Conservation (phyloP, 768 basidiomycete genomes). For the Candolleomyces aberdarensis region DNA sequence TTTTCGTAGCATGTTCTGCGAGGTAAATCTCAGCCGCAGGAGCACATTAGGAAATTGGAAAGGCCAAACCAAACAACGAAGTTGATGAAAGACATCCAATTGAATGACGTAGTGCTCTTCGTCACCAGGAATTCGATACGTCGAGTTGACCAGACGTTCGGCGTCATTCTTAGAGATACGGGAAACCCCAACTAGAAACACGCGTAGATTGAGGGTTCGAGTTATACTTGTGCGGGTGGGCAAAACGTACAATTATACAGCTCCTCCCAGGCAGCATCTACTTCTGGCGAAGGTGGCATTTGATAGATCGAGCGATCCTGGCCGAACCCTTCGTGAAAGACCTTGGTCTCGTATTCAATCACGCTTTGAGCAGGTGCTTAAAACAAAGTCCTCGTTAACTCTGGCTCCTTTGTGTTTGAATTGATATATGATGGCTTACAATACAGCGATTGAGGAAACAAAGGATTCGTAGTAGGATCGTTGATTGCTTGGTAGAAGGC, state of each 20-base stretch:
- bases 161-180: constrained; percentile 20
- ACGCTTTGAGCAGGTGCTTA: constrained; percentile 20
- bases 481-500: not conserved
- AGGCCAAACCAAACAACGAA: constrained; percentile 25
- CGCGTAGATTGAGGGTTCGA: not conserved
- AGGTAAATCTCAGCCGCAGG: not conserved
- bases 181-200: constrained; percentile 10
- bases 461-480: not conserved
- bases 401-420: not conserved
- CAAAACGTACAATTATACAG: constrained; percentile 14
- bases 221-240: not conserved
- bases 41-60: not conserved
- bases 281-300: constrained; percentile 14
- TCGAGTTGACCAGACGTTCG: constrained; percentile 17
- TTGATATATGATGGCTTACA: not conserved
- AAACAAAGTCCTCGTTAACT: no score
- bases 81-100: constrained; percentile 19
- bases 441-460: not conserved
- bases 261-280: constrained; percentile 22
- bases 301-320: constrained; percentile 10
- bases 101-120: constrained; percentile 20
- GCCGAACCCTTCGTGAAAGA: constrained; percentile 16
- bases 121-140: constrained; percentile 19
- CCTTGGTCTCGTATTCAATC: constrained; percentile 16
- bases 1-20: constrained; percentile 19